Evolutionary conservation across 1,284 basidiomycete species (phyloP).

Genomic region (Apiotrichum gracile): DNA sequence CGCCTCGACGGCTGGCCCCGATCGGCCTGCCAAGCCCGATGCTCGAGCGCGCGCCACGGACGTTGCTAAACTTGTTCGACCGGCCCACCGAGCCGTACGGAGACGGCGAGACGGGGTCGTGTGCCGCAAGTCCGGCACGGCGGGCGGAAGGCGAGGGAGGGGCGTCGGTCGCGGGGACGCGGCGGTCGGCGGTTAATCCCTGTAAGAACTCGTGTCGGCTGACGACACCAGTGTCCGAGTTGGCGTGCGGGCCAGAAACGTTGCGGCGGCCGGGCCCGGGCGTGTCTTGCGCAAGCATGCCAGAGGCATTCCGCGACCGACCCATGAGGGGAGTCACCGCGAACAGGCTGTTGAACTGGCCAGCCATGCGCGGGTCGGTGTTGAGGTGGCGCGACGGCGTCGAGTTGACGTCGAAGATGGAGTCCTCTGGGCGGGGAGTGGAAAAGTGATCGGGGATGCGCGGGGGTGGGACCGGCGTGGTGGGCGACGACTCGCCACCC

Average conservation of each 20-base stretch:
- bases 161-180: conserved; percentile 2
- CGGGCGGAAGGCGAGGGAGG: conserved; percentile 15
- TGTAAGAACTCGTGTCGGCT: conserved; percentile 36
- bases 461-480: conserved; percentile 31
- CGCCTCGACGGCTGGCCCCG: conserved; percentile 10
- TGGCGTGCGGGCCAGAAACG: conserved; percentile 12
- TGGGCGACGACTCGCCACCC: conserved; percentile 32
- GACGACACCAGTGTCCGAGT: conserved; percentile 19
- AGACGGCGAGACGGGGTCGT: conserved; percentile 28
- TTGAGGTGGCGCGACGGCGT: conserved; percentile 43
- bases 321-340: conserved; percentile 38
- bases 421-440: conserved; percentile 38
- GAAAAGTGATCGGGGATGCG: conserved; percentile 28
- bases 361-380: conserved; percentile 21
- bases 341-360: conserved; percentile 38
- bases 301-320: conserved; percentile 27
- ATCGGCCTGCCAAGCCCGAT: conserved; percentile 14
- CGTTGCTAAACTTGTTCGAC: conserved; percentile 25
- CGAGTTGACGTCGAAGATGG: conserved; percentile 41
- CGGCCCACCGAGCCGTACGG: conserved; percentile 23
- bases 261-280: conserved; percentile 15
- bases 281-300: conserved; percentile 22
- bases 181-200: conserved; percentile 10
- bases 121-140: conserved; percentile 20
- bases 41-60: conserved; percentile 28